These are phyloP conservation scores for Diaporthe vexans DNA, from an alignment of 2,329 filamentous ascomycete genomes.

Conservation along the genomic window DNA sequence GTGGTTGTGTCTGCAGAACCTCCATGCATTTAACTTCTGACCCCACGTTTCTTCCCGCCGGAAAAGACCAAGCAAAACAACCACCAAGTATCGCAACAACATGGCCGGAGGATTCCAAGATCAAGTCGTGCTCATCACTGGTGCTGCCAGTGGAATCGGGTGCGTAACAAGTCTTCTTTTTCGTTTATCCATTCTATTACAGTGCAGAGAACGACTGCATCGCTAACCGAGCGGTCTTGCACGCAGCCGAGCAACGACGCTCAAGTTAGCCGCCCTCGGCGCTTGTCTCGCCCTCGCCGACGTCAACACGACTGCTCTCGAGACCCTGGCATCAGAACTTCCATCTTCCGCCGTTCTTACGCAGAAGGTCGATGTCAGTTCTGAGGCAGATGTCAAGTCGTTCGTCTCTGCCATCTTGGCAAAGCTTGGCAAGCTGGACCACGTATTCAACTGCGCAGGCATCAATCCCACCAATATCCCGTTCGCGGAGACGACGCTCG, in stretches of 20 bases:
- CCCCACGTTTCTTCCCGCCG: not conserved
- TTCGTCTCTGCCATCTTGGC: conserved; percentile 46
- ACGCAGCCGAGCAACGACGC: conserved; percentile 43
- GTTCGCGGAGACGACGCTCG: conserved; percentile 57
- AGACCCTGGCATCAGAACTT: conserved; percentile 8
- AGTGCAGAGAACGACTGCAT: not conserved
- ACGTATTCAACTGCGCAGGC: conserved; percentile 59
- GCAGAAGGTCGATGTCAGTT: conserved; percentile 48
- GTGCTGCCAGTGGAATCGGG: conserved; percentile 46
- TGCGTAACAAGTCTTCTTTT: not conserved
- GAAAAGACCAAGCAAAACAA: not conserved
- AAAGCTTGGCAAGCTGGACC: conserved; percentile 49
- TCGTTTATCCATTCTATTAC: too few species aligned
- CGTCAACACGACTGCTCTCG: conserved; percentile 46
- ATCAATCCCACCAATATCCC: conserved; percentile 61
- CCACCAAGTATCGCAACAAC: not conserved
- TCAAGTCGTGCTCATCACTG: conserved; percentile 44
- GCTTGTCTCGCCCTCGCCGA: conserved; percentile 48
- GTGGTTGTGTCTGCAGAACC: not conserved
- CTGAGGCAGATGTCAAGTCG: conserved; percentile 42
- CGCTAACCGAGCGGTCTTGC: not conserved
- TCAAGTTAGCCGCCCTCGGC: conserved; percentile 47
- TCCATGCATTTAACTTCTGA: not conserved
- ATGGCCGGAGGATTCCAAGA: conserved; percentile 24
- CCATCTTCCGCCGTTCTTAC: conserved; percentile 32